Base-by-base conservation (phyloP, 2,329 filamentous ascomycete species). In the Colletotrichum tropicale region DNA sequence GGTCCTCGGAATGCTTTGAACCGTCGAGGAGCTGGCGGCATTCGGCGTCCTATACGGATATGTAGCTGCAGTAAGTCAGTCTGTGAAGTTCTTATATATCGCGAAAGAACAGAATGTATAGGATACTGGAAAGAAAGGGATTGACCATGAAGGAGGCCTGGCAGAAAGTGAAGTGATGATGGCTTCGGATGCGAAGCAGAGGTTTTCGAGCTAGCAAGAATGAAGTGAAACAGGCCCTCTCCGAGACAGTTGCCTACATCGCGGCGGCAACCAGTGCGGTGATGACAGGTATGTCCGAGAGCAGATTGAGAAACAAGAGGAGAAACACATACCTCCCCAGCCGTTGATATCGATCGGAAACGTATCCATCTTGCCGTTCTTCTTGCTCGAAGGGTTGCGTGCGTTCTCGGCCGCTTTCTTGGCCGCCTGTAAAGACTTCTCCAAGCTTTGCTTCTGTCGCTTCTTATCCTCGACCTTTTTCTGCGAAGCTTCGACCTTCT, bases 301-400 rank as follows among this genome's bases (percentile, higher is more conserved):
- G 34, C 30, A 34, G n/a, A 43, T 24, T 26, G 10, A 36, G 21
- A 52, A 67, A 55, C 18, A 16, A 36, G 3, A 70, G 8, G 12
- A 66, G 16, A 56, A 10, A 15, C 24, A 73, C 64, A 30, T 60
- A 75, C 73, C 56, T 64, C 43, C 70, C 73, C 73, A 75, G 48
- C 56, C 55, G 16, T 67, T 24, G 18, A 30, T 43, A 24, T 66
- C 21, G 18, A 61, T 34, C 58, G 60, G 21, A 9, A 38, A 72
- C 12, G 66, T 30, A 6, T 75, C 62, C 30, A 43, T 66, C 15
- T 58, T 56, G 26, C 52, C 66, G 30, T 38, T 32, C 9, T 36
- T 34, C 13, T 21, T 21, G 36, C 34, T 76, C 30, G 48, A 24
- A 6, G 28, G 16, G n/a, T 66, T 69, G 18, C 74, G 71, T 38